Evolutionary conservation across 257 asterid species (phyloP), one percentile per base, ranked within the genome.

Genomic region (Schizonepeta tenuifolia): DNA sequence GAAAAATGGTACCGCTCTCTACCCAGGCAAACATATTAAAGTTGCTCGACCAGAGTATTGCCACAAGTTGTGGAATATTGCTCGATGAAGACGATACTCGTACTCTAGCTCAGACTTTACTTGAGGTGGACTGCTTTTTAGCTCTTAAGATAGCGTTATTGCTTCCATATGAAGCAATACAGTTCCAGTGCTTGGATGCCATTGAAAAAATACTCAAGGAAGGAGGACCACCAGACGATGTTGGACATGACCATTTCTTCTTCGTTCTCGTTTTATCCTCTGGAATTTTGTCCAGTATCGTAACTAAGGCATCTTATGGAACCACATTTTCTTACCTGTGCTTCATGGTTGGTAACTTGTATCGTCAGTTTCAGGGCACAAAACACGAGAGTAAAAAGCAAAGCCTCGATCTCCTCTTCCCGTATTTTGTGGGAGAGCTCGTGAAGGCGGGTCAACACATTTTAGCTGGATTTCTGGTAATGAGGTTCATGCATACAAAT

Each of bases 371-470:
- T 72, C 98, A 88, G 83, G 95, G 67, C 43, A 60, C 54, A 13
- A 71, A 61, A 57, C 54, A 21, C 15, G 74, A 71, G 69, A 67
- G 28, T 64, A 55, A 50, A 15, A 36, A 62, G 51, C 75, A 69
- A 41, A 64, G 60, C 15, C 54, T 65, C 5, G 24, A 58, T 59
- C 35, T 70, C 41, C 79, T 92, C 40, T 87, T 95, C 51, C 99
- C 98, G 0, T 87, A 89, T 64, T 92, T 86, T 41, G 58, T 88
- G 56, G 81, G 88, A 2, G 98, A 92, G 94, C 96, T 92, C 18
- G 95, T 95, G 88, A 87, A 82, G 72, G 86, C 89, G 6, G 92
- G 85, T 14, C 99, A 95, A 84, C 86, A 80, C 69, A 71, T 92
- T 67, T 81, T 95, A 21, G 99, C 97, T 1, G 97, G 98, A 18